A percentile compares a stretch with the other conserved stretches of the same genome.
Evolutionary conservation across 306 rosid genomes (phyloP).

Genomic region (Senna siamea): DNA sequence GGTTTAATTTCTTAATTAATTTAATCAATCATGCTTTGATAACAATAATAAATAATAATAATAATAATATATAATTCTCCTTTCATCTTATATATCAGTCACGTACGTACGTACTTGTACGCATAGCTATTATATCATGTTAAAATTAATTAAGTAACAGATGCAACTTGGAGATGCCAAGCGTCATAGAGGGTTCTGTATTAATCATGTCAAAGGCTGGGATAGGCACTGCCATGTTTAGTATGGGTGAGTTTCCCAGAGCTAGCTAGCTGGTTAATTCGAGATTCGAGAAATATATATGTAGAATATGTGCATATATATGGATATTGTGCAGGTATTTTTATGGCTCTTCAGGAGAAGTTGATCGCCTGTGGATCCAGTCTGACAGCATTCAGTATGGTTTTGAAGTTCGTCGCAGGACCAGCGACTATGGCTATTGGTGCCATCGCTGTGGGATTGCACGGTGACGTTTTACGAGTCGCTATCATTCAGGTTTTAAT

Average conservation of each 20-base stretch:
- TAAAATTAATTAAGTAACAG: too few species aligned
- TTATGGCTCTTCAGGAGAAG: slow-evolving; percentile 92
- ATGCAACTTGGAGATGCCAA: slow-evolving; percentile 82
- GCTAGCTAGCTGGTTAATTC: too few species aligned
- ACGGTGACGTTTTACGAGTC: slow-evolving; percentile 76
- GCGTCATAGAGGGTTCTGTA: slow-evolving; percentile 77
- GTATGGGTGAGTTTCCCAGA: slow-evolving; percentile 87
- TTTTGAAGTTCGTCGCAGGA: slow-evolving; percentile 86
- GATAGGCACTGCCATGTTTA: slow-evolving; percentile 93
- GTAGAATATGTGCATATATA: too few species aligned
- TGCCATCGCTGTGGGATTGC: slow-evolving; percentile 74
- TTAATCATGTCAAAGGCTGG: slow-evolving; percentile 89
- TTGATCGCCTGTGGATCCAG: slow-evolving; percentile 74
- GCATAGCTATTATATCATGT: too few species aligned
- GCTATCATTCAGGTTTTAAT: slow-evolving; percentile 78
- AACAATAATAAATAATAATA: too few species aligned
- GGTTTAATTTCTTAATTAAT: too few species aligned
- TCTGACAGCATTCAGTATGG: slow-evolving; percentile 62
- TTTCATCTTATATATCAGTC: too few species aligned
- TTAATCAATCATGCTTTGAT: too few species aligned
- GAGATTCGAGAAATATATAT: too few species aligned
- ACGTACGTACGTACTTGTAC: too few species aligned
- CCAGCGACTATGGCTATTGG: slow-evolving; percentile 95
- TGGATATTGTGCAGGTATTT: slow-evolving; percentile 90
- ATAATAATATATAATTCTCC: too few species aligned